Evolutionary conservation across 768 basidiomycete genomes (phyloP).

Genomic region (Tremella yokohamensis): DNA sequence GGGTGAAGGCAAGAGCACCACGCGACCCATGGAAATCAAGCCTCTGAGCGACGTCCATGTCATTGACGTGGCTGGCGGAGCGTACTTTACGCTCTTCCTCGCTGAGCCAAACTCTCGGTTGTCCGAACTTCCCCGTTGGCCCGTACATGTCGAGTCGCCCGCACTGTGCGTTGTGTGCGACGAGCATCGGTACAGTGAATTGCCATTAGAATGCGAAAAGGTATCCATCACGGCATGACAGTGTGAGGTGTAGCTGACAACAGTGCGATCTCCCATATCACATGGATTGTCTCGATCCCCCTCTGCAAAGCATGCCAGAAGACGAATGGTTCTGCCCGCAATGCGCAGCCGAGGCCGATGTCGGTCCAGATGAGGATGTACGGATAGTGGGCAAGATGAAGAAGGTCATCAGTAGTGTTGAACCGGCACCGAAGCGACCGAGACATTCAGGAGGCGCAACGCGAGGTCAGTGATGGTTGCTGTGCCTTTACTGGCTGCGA

Average conservation of each 20-base stretch:
- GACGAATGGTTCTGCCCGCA: conserved; percentile 83
- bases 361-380: conserved; percentile 14
- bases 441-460: too few species aligned
- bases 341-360: conserved; percentile 54
- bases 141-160: conserved; percentile 66
- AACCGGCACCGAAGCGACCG: not conserved
- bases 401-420: not conserved
- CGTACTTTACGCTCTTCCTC: conserved; percentile 80
- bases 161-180: conserved; percentile 69
- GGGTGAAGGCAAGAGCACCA: conserved; percentile 62
- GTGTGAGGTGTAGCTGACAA: not conserved
- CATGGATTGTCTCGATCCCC: conserved; percentile 72
- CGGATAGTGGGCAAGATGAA: not conserved
- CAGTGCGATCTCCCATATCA: conserved; percentile 91
- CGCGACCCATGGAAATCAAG: conserved; percentile 55
- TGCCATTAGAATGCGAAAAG: conserved; percentile 88
- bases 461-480: too few species aligned
- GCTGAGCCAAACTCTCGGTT: conserved; percentile 73
- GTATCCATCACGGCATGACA: conserved; percentile 50
- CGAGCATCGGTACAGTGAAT: conserved; percentile 50
- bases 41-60: conserved; percentile 57
- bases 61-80: conserved; percentile 72
- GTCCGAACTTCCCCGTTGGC: conserved; percentile 61
- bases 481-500: too few species aligned
- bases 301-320: conserved; percentile 70